phyloP scores from a whole-genome alignment of 345 rosid genomes.

The Hibiscus syriacus region DNA sequence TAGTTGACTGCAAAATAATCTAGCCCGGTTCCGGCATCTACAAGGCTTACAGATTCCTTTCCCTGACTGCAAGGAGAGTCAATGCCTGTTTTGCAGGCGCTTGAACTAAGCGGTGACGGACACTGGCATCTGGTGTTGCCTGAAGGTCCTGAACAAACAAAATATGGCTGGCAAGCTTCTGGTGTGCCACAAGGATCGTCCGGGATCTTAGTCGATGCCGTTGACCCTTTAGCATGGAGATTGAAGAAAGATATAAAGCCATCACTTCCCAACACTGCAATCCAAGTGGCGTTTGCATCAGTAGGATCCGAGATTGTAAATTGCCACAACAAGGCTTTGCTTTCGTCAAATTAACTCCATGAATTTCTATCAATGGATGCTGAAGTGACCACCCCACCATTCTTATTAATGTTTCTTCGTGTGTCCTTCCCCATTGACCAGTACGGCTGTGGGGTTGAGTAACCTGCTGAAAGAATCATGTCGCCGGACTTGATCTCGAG shows the following conservation, averaged over 20 bases:
- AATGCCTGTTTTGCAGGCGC: slow-evolving; percentile 47
- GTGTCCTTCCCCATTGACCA: slow-evolving; percentile 64
- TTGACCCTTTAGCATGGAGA: slow-evolving; percentile 25
- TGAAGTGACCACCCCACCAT: slow-evolving; percentile 30
- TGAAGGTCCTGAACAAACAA: slow-evolving; percentile 34
- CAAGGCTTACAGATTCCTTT: slow-evolving; percentile 34
- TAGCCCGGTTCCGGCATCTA: slow-evolving; percentile 43
- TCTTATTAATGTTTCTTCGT: slow-evolving; percentile 31
- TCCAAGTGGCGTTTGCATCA: slow-evolving; percentile 57
- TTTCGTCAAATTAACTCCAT: slow-evolving; percentile 65
- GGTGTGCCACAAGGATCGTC: slow-evolving; percentile 57
- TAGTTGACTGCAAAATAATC: slow-evolving; percentile 59
- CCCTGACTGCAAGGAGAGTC: slow-evolving; percentile 44
- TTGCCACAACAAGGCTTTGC: slow-evolving; percentile 45
- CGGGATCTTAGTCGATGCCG: slow-evolving; percentile 52
- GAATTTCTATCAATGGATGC: slow-evolving; percentile 57
- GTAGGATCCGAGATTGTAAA: slow-evolving; percentile 28
- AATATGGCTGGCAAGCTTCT: slow-evolving; percentile 54
- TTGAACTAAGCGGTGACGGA: slow-evolving; percentile 35
- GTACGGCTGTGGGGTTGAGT: slow-evolving; percentile 56
- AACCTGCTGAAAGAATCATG: slow-evolving; percentile 56
- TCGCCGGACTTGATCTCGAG: slow-evolving; percentile 81
- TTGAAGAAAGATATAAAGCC: slow-evolving; percentile 58
- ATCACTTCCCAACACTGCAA: slow-evolving; percentile 55
- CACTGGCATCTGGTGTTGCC: slow-evolving; percentile 51